Evolutionary conservation across 2,329 filamentous ascomycete genomes (phyloP).

Genomic region (Bisporella sp.): DNA sequence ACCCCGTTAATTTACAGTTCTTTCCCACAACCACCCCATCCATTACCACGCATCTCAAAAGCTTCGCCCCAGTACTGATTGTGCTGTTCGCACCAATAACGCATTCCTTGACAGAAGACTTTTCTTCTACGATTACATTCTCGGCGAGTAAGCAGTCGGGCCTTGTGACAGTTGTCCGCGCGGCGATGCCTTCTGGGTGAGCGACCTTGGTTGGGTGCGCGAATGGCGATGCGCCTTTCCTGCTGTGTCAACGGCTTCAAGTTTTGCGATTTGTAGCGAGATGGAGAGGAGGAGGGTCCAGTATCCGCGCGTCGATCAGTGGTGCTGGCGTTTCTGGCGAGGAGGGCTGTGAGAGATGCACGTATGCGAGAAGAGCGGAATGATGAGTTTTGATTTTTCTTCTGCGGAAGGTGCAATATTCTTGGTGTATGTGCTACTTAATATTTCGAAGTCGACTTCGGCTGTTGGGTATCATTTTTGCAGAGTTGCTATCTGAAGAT

Average conservation of each 20-base stretch:
- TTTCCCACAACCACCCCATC: conserved; percentile 82
- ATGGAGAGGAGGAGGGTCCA: conserved; percentile 72
- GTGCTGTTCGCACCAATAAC: conserved; percentile 84
- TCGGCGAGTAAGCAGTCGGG: conserved; percentile 78
- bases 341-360: conserved; percentile 52
- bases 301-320: conserved; percentile 86
- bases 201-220: conserved; percentile 75
- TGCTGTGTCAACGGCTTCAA: conserved; percentile 62
- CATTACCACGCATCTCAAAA: conserved; percentile 88
- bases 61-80: conserved; percentile 76
- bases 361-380: conserved; percentile 74
- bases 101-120: conserved; percentile 84
- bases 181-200: conserved; percentile 74
- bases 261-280: conserved; percentile 80
- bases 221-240: conserved; percentile 60
- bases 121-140: conserved; percentile 84
- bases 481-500: conserved; percentile 30
- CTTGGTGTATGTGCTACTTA: conserved; percentile 26
- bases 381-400: conserved; percentile 30
- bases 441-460: conserved; percentile 20
- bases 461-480: conserved; percentile 20
- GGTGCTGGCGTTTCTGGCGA: conserved; percentile 37
- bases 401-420: conserved; percentile 2
- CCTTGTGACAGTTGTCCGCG: conserved; percentile 73
- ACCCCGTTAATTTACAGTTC: conserved; percentile 77